These are phyloP conservation scores for Aphanoascus verrucosus DNA, from an alignment of 2,329 filamentous ascomycete genomes.

Conservation along the genomic window DNA sequence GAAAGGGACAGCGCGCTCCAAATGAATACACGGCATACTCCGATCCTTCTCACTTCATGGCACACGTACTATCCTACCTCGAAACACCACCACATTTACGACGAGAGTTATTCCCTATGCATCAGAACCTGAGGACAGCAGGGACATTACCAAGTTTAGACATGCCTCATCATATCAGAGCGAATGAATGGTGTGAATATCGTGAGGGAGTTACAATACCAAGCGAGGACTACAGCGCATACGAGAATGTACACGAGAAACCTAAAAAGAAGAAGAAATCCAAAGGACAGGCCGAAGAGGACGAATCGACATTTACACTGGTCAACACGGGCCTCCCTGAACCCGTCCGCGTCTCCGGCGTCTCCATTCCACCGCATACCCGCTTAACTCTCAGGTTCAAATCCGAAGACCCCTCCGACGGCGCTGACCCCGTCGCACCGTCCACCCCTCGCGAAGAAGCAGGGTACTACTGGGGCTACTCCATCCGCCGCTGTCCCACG, in stretches of 20 bases:
- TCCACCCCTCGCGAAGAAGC: constrained; percentile 58
- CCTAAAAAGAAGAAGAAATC: constrained; percentile 23
- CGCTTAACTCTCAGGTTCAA: constrained; percentile 63
- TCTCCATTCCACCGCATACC: constrained; percentile 55
- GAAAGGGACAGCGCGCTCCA: constrained; percentile 37
- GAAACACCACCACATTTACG: constrained; percentile 77
- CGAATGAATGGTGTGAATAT: constrained; percentile 67
- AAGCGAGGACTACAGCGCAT: constrained; percentile 44
- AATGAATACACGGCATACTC: constrained; percentile 54
- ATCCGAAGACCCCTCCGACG: constrained; percentile 28
- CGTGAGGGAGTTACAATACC: constrained; percentile 62
- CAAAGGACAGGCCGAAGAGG: constrained; percentile 23
- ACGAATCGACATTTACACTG: constrained; percentile 23
- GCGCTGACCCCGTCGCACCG: constrained; percentile 55
- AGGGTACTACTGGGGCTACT: constrained; percentile 83
- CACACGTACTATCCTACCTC: constrained; percentile 68
- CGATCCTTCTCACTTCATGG: constrained; percentile 69
- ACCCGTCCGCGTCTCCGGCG: constrained; percentile 44
- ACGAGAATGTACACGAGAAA: constrained; percentile 7
- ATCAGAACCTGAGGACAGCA: constrained; percentile 64
- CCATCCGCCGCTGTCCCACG: constrained; percentile 53
- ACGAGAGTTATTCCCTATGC: constrained; percentile 62
- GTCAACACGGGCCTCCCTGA: constrained; percentile 43
- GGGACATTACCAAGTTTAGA: constrained; percentile 67
- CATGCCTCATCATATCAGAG: constrained; percentile 71